phyloP scores from a whole-genome alignment of 2,329 filamentous ascomycete species.

The Lojkania enalia region DNA sequence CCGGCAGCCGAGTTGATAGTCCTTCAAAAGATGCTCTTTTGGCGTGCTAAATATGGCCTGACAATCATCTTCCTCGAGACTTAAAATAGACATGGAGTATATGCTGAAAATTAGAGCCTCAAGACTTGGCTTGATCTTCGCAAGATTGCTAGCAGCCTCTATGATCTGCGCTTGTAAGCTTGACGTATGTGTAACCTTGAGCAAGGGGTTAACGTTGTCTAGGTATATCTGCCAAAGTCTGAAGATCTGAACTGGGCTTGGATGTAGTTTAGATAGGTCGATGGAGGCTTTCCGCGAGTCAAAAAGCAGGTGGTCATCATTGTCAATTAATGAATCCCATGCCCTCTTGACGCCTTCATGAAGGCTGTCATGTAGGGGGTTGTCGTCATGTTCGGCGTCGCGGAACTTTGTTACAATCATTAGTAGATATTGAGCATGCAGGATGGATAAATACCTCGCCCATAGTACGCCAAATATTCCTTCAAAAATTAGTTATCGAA shows the following conservation, averaged over 20 bases:
- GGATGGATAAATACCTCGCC: not conserved
- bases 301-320: constrained; percentile 58
- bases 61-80: constrained; percentile 61
- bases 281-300: constrained; percentile 57
- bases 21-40: constrained; percentile 56
- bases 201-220: constrained; percentile 44
- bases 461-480: not conserved
- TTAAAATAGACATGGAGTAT: constrained; percentile 45
- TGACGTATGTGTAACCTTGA: constrained; percentile 35
- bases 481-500: not conserved
- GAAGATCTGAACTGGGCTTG: constrained; percentile 66
- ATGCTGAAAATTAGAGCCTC: constrained; percentile 55
- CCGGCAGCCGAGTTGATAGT: constrained; percentile 64
- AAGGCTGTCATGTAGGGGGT: constrained; percentile 38
- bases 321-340: constrained; percentile 51
- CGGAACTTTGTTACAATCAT: constrained; percentile 26
- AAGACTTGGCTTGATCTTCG: constrained; percentile 56
- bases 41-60: constrained; percentile 55
- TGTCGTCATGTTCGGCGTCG: constrained; percentile 26
- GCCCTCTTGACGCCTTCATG: constrained; percentile 48
- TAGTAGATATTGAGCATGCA: constrained; percentile 14
- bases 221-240: constrained; percentile 76
- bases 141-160: constrained; percentile 61
- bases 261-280: constrained; percentile 65
- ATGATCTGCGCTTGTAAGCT: constrained; percentile 58